phyloP scores from a whole-genome alignment of 2,329 filamentous ascomycete genomes.

The Cladosporium oxysporum region DNA sequence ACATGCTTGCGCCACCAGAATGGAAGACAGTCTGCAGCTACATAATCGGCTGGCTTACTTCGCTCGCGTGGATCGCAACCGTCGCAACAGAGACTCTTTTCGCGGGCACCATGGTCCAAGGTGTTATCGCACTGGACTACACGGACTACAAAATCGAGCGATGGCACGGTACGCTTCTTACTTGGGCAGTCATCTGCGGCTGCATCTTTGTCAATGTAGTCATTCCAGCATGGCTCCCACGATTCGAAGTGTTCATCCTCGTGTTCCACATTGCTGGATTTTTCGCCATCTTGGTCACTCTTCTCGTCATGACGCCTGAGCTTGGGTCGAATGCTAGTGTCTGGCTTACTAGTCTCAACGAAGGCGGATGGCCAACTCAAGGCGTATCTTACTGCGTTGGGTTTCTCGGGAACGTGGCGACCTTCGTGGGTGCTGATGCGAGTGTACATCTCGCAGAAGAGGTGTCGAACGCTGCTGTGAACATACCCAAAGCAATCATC shows the following conservation, averaged over 20 bases:
- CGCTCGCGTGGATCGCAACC: conserved; percentile 46
- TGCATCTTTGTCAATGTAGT: conserved; percentile 51
- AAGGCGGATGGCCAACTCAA: conserved; percentile 38
- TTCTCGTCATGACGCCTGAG: conserved; percentile 37
- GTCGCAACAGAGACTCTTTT: conserved; percentile 47
- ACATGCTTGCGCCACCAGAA: conserved; percentile 45
- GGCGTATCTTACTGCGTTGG: conserved; percentile 39
- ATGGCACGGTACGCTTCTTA: conserved; percentile 46
- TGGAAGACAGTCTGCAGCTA: conserved; percentile 48
- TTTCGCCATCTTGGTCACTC: conserved; percentile 53
- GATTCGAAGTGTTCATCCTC: conserved; percentile 47
- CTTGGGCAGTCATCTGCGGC: conserved; percentile 42
- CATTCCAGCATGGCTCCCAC: conserved; percentile 45
- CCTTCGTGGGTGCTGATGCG: conserved; percentile 44
- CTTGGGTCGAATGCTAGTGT: conserved; percentile 32
- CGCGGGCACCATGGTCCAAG: conserved; percentile 45
- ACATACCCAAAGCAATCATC: conserved; percentile 53
- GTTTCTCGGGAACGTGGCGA: conserved; percentile 38
- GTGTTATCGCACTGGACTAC: conserved; percentile 42
- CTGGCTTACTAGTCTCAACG: conserved; percentile 35
- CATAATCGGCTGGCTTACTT: conserved; percentile 47
- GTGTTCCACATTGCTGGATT: conserved; percentile 55
- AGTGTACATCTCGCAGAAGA: conserved; percentile 54
- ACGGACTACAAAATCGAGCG: conserved; percentile 37
- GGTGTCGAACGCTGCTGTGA: conserved; percentile 49